These are phyloP conservation scores for Penicillium hordei DNA, from an alignment of 2,329 filamentous ascomycete species.

Conservation along the genomic window DNA sequence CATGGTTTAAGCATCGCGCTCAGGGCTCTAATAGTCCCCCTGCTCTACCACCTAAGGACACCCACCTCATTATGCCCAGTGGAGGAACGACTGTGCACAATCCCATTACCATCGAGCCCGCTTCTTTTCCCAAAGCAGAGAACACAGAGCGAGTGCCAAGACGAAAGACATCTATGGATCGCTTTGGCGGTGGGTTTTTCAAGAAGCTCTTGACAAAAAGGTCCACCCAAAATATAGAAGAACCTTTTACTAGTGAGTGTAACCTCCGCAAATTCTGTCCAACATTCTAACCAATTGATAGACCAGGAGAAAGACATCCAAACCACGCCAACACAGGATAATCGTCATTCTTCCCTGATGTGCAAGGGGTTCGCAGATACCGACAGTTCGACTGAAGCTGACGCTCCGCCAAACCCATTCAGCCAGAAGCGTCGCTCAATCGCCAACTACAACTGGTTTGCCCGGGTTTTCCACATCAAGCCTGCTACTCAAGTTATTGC, in stretches of 20 bases:
- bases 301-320: slow-evolving; percentile 3
- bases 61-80: slow-evolving; percentile 26
- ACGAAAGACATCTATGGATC: slow-evolving; percentile 26
- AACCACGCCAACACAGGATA: slow-evolving; percentile 7
- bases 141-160: slow-evolving; percentile 11
- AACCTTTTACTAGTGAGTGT: slow-evolving; percentile 42
- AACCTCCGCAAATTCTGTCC: neutral
- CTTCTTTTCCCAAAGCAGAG: neutral
- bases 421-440: slow-evolving; percentile 16
- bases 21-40: slow-evolving; percentile 27
- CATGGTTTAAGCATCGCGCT: slow-evolving; percentile 45
- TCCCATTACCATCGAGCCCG: slow-evolving; percentile 14
- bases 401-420: slow-evolving; percentile 15
- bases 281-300: slow-evolving; percentile 2
- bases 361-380: slow-evolving; percentile 18
- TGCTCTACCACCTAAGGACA: slow-evolving; percentile 24
- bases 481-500: slow-evolving; percentile 75
- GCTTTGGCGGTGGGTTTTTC: slow-evolving; percentile 49
- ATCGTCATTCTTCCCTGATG: slow-evolving; percentile 5
- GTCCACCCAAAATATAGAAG: slow-evolving; percentile 35
- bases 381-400: slow-evolving; percentile 19
- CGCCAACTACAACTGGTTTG: slow-evolving; percentile 75
- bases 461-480: slow-evolving; percentile 84
- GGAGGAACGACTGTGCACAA: slow-evolving; percentile 30
- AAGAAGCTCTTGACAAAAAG: slow-evolving; percentile 55